Conservation (phyloP, 495 filamentous ascomycete species). For the Lophiotrema nucula region DNA sequence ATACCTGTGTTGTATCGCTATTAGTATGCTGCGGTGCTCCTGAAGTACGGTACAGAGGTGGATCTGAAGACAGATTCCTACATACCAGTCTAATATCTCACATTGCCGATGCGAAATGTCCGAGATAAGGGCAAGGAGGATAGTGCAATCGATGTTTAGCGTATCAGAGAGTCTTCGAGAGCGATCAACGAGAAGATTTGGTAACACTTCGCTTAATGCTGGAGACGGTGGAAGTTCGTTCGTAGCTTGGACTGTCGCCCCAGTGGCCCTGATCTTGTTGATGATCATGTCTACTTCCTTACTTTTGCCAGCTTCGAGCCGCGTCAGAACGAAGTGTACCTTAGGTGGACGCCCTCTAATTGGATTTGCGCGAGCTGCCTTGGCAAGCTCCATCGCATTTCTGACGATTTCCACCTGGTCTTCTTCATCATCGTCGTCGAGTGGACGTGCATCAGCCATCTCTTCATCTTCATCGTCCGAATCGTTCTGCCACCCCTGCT, state of each 20-base stretch:
- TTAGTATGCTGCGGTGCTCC: neutral
- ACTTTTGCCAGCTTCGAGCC: conserved; percentile 50
- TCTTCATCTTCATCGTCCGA: conserved; percentile 48
- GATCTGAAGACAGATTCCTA: too few relatives aligned
- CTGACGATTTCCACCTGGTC: conserved; percentile 51
- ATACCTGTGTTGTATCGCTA: conserved; percentile 46
- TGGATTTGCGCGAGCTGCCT: conserved; percentile 53
- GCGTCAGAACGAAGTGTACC: conserved; percentile 61
- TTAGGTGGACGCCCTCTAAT: conserved; percentile 52
- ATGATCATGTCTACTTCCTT: conserved; percentile 60
- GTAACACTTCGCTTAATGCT: conserved; percentile 40
- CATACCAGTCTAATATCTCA: conserved; percentile 47
- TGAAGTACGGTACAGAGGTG: neutral
- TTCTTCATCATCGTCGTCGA: conserved; percentile 33
- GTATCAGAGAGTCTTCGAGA: conserved; percentile 55
- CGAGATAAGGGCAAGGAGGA: conserved; percentile 68
- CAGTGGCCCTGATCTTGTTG: conserved; percentile 55
- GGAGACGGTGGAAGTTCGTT: conserved; percentile 27
- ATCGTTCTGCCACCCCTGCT: conserved; percentile 42
- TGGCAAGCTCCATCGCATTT: conserved; percentile 54
- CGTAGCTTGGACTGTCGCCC: conserved; percentile 49
- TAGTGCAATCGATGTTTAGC: conserved; percentile 72
- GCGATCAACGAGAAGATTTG: conserved; percentile 53
- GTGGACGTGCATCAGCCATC: conserved; percentile 10
- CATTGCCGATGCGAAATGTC: conserved; percentile 64